Base-by-base conservation (phyloP, 1,139 yeast species). In the Yamadazyma diospyri region DNA sequence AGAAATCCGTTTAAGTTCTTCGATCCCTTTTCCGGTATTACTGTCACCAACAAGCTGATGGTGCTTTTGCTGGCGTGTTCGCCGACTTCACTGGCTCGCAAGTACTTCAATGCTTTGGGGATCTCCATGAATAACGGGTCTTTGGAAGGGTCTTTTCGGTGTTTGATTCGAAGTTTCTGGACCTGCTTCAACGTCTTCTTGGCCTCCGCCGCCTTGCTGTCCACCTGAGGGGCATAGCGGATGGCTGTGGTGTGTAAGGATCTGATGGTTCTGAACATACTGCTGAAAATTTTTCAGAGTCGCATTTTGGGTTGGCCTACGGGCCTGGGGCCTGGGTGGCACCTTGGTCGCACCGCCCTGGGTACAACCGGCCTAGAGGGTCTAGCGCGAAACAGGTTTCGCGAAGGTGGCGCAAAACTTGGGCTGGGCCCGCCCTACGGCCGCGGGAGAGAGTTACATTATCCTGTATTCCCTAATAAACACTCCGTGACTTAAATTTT, bases 51-150 rank as follows among this genome's bases (percentile, higher is more conserved):
- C 37, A 87, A 58, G 14, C 83, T 66, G 27, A 89, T 68, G 23
- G 89, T 82, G 19, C 92, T 78, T 45, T 80, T 78, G 16, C 68
- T 61, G 4, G 73, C 64, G 2, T 92, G 78, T 48, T 84, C 78
- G 4, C 97, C 97, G 5, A 87, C 94, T 57, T 88, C 96, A 4
- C 89, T 78, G 0, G 97, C 95, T 43, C 97, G 71, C 37, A 92
- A 55, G 51, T 81, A 88, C 50, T 82, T 72, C 55, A 88, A 59
- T 1, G 97, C 97, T 14, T 64, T 59, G 9, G 85, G 76, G 9
- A 86, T 69, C 29, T 78, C 80, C 82, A 85, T 78, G 53, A 78
- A 82, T 33, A 83, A 63, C 2, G 88, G 86, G 38, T 72, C 74
- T 13, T 54, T 47, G 29, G 56, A 55, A 1, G 84, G 76, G 2